A percentile compares a stretch with the other conserved stretches of the same genome.
phyloP scores from a whole-genome alignment of 2,329 filamentous ascomycete species.

The Ophiostoma australiae region DNA sequence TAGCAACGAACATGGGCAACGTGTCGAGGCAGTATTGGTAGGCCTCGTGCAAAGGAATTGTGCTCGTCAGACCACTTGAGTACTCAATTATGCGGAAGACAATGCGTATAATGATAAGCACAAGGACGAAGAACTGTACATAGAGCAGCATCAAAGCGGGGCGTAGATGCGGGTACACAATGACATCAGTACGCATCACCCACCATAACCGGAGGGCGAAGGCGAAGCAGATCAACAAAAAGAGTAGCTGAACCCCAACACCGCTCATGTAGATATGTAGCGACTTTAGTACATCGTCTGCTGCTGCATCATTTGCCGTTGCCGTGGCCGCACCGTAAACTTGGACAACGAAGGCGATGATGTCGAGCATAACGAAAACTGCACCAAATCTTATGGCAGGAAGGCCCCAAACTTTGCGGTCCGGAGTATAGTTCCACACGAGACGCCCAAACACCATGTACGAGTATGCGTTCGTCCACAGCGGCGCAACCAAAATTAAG shows the following conservation, averaged over 20 bases:
- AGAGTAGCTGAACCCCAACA: neutral
- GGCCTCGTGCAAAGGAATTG: neutral
- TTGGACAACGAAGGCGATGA: neutral
- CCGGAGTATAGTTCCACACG: slow-evolving; percentile 38
- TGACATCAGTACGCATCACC: neutral
- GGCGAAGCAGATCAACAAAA: neutral
- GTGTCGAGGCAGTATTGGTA: slow-evolving; percentile 3
- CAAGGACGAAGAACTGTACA: neutral
- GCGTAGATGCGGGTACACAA: neutral
- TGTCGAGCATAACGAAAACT: neutral
- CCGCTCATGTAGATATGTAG: neutral
- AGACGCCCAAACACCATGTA: slow-evolving; percentile 44
- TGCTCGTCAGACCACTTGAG: neutral
- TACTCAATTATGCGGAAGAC: neutral
- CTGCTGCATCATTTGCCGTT: neutral
- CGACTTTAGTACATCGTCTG: neutral
- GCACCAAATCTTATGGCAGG: neutral
- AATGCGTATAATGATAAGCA: neutral
- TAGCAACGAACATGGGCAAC: neutral
- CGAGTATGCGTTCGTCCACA: slow-evolving; percentile 44
- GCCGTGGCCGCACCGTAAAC: neutral
- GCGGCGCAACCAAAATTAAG: slow-evolving; percentile 29
- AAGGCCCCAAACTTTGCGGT: slow-evolving; percentile 29
- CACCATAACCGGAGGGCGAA: neutral
- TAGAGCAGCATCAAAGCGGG: neutral